These are phyloP conservation scores for Coniosporium tulheliwenetii DNA, from an alignment of 2,329 filamentous ascomycete genomes.

Conservation along the genomic window DNA sequence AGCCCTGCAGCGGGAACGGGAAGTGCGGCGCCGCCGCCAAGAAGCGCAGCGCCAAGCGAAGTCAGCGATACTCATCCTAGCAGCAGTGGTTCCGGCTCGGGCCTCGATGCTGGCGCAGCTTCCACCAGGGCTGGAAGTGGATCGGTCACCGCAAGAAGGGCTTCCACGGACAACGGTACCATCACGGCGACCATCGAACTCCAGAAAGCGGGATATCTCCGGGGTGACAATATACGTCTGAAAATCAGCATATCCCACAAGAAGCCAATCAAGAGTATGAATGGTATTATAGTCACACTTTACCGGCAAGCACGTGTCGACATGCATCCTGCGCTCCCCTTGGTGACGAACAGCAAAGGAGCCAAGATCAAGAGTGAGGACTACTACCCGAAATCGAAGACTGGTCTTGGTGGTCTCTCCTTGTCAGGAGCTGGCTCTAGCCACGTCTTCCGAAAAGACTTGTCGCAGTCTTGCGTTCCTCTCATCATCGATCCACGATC, in stretches of 20 bases:
- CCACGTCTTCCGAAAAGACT: conserved; percentile 88
- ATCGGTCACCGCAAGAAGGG: conserved; percentile 29
- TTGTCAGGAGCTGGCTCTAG: conserved; percentile 74
- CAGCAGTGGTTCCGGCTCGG: conserved; percentile 42
- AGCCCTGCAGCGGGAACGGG: conserved; percentile 8
- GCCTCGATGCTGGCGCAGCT: conserved; percentile 23
- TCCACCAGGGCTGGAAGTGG: conserved; percentile 30
- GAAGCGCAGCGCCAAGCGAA: conserved; percentile 30
- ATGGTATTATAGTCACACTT: conserved; percentile 82
- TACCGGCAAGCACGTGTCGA: conserved; percentile 88
- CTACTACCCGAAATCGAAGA: conserved; percentile 73
- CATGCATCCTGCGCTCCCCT: conserved; percentile 49
- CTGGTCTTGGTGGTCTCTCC: conserved; percentile 72
- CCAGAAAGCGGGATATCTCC: conserved; percentile 65
- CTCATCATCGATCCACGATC: conserved; percentile 73
- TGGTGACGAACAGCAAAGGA: conserved; percentile 46
- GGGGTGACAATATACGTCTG: conserved; percentile 70
- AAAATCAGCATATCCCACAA: conserved; percentile 75
- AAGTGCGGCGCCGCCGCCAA: too few species aligned
- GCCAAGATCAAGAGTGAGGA: conserved; percentile 63
- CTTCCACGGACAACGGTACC: conserved; percentile 50
- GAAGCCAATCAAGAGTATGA: conserved; percentile 77
- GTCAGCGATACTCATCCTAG: conserved; percentile 39
- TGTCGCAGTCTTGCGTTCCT: conserved; percentile 77
- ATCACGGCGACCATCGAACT: conserved; percentile 81